Base-by-base conservation (phyloP, 805 yeast genomes). In the Suhomyces vadensis region DNA sequence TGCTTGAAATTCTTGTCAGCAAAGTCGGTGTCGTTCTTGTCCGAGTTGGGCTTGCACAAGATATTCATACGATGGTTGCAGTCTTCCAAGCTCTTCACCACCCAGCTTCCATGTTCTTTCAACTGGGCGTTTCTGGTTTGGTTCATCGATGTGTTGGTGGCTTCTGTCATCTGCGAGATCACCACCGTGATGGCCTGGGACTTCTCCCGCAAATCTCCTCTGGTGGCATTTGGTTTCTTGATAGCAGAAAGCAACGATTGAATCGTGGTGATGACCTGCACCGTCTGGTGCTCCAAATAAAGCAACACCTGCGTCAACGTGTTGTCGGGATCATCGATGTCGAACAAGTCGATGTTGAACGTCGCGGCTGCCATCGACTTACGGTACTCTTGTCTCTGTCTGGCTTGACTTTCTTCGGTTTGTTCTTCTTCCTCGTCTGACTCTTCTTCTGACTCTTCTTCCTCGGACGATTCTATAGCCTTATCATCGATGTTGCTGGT, bases 1-100 rank as follows among this genome's bases (percentile, higher is more conserved):
- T 92, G 97, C 65, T 88, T 88, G 70, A 89, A 85, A 55, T 86
- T 86, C 63, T 87, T 85, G 60, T 89, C 95, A 2, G 97, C 97
- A 59, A 77, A 82, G 42, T 83, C 87, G 26, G 58, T 67, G 51
- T 82, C 86, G 31, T 65, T 56, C 52, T 65, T 65, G 23, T 66
- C 71, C 5, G 55, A 33, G 31, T 68, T 72, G 10, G 73, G 70
- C 49, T 63, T 66, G 59, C 91, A 84, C 48, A 92, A 74, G 22
- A 77, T 74, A 37, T 79, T 79, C 95, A 92, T 87, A 58, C 98
- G 79, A 53, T 81, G 81, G 37, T 83, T 79, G 66, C 97, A 91
- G 63, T 91, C 96, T 38, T 82, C 83, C 58, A 92, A 75, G 54
- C 88, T 86, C 56, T 82, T 85, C 37, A 91, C 91, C 49, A 92